A percentile compares a stretch with the other conserved stretches of the same genome.
Conservation (phyloP, 768 basidiomycete species). For the Pleurotus salmoneostramineus region DNA sequence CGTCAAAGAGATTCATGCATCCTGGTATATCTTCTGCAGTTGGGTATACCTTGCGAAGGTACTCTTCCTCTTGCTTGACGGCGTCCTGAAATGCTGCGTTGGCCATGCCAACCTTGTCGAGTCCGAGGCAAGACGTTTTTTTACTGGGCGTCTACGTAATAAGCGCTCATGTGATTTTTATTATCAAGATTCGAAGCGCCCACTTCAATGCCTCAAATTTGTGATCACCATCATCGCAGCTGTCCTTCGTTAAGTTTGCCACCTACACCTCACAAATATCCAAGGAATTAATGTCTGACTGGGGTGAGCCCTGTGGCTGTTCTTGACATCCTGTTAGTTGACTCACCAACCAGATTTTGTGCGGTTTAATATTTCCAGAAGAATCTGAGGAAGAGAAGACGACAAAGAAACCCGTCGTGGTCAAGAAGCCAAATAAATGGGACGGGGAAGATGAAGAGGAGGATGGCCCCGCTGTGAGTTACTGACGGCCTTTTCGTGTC, state of each 20-base stretch:
- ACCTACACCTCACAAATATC: not conserved
- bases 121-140: not conserved
- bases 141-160: not conserved
- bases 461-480: conserved; percentile 69
- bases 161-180: conserved; percentile 2
- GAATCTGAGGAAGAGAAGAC: conserved; percentile 35
- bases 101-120: conserved; percentile 19
- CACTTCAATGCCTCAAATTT: conserved; percentile 1
- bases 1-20: conserved; percentile 75
- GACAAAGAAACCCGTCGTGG: conserved; percentile 14
- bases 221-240: not conserved
- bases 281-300: conserved; percentile 33
- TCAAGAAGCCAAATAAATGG: conserved; percentile 59
- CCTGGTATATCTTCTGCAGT: conserved; percentile 76
- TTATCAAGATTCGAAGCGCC: not conserved
- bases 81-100: conserved; percentile 49
- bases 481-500: not conserved
- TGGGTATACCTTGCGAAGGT: conserved; percentile 65
- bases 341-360: conserved; percentile 1
- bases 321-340: conserved; percentile 1
- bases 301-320: conserved; percentile 24
- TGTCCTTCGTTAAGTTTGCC: not conserved
- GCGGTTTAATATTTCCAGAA: conserved; percentile 17
- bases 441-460: conserved; percentile 91
- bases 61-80: conserved; percentile 65